These are phyloP conservation scores for Plasmopara halstedii DNA, from an alignment of 352 stramenopile species.

Conservation along the genomic window DNA sequence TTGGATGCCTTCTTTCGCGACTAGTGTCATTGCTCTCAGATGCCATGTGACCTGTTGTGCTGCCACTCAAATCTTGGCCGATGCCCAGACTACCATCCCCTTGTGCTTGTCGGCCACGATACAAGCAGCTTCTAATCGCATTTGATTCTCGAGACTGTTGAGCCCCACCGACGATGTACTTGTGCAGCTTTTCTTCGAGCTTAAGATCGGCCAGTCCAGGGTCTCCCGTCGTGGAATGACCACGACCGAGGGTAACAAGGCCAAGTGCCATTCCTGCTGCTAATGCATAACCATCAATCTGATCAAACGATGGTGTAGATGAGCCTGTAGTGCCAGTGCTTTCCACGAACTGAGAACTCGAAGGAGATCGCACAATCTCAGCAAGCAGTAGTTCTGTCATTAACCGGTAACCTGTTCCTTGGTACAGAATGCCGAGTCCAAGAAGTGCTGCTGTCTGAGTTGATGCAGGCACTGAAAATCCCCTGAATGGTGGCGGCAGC, in stretches of 20 bases:
- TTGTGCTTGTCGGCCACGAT: constrained; percentile 62
- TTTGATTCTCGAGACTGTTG: constrained; percentile 39
- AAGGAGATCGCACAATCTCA: constrained; percentile 90
- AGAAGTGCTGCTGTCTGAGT: constrained; percentile 94
- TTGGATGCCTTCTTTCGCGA: constrained; percentile 51
- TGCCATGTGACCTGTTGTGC: constrained; percentile 5
- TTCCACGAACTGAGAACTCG: constrained; percentile 57
- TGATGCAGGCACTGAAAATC: constrained; percentile 93
- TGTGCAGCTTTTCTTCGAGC: constrained; percentile 95
- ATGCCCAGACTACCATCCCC: constrained; percentile 33
- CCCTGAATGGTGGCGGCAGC: constrained; percentile 89
- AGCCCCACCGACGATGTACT: constrained; percentile 88
- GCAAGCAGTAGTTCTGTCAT: constrained; percentile 97
- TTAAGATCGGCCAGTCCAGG: constrained; percentile 92
- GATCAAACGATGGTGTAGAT: constrained; percentile 59
- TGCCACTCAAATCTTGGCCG: constrained; percentile 13
- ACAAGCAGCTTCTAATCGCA: constrained; percentile 49
- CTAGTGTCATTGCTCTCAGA: constrained; percentile 31
- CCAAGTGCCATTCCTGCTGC: constrained; percentile 91
- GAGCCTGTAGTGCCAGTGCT: constrained; percentile 32
- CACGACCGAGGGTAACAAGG: constrained; percentile 90
- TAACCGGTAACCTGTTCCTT: constrained; percentile 91
- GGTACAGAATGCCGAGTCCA: constrained; percentile 94
- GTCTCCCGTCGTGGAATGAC: constrained; percentile 53
- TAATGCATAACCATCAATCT: constrained; percentile 93